These are phyloP conservation scores for Cladorrhinum sp. DNA, from an alignment of 2,329 filamentous ascomycete genomes.

Conservation along the genomic window DNA sequence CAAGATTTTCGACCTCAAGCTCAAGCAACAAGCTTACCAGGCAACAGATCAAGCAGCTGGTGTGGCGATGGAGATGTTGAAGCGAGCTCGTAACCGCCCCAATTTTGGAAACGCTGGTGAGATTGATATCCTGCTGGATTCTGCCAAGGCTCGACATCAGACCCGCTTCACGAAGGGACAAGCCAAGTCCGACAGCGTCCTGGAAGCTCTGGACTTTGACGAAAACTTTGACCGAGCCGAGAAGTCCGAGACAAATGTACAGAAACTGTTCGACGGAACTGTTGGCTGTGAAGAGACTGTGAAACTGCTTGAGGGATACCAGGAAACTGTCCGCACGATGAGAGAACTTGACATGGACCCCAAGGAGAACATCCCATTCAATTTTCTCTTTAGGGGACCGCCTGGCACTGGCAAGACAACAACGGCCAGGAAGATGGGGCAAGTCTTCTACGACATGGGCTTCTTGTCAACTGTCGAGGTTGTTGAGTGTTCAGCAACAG, in stretches of 20 bases:
- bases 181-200: slow-evolving; percentile 24
- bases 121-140: slow-evolving; percentile 65
- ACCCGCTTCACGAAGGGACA: slow-evolving; percentile 25
- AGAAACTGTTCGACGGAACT: slow-evolving; percentile 54
- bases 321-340: slow-evolving; percentile 50
- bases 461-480: slow-evolving; percentile 60
- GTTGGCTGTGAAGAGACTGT: slow-evolving; percentile 59
- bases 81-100: slow-evolving; percentile 57
- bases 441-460: slow-evolving; percentile 73
- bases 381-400: slow-evolving; percentile 66
- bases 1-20: slow-evolving; percentile 60
- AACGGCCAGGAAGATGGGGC: slow-evolving; percentile 69
- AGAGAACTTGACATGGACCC: slow-evolving; percentile 53
- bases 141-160: slow-evolving; percentile 47
- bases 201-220: slow-evolving; percentile 52
- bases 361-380: slow-evolving; percentile 59
- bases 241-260: slow-evolving; percentile 46
- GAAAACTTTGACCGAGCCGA: slow-evolving; percentile 54
- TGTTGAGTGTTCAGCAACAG: slow-evolving; percentile 63
- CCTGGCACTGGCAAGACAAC: slow-evolving; percentile 73
- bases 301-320: slow-evolving; percentile 51
- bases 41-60: slow-evolving; percentile 50
- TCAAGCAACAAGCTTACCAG: slow-evolving; percentile 53
- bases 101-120: slow-evolving; percentile 74
- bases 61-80: slow-evolving; percentile 59